Conservation (phyloP, 805 yeast genomes). For the Metschnikowia cerradonensis region DNA sequence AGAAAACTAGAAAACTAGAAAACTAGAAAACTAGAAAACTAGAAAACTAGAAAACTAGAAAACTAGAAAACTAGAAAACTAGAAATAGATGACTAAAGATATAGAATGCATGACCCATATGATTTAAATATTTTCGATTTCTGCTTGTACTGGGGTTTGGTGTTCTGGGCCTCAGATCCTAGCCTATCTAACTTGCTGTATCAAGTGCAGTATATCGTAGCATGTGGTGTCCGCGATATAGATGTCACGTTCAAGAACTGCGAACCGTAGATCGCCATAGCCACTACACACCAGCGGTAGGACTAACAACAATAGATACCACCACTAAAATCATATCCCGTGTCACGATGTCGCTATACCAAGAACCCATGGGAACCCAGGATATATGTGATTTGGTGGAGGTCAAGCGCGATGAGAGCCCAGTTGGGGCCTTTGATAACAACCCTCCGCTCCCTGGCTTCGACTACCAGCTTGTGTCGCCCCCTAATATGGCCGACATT, state of each 20-base stretch:
- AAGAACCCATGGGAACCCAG: not conserved
- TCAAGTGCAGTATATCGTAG: not conserved
- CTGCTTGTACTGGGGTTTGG: too few species aligned
- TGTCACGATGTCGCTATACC: not conserved
- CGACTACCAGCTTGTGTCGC: slow-evolving; percentile 3
- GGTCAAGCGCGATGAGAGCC: not conserved
- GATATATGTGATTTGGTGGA: not conserved
- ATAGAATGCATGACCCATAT: too few species aligned
- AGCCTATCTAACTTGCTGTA: not conserved
- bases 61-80: too few species aligned
- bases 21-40: too few species aligned
- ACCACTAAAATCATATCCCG: not conserved
- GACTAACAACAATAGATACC: too few species aligned
- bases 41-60: too few species aligned
- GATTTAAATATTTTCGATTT: too few species aligned
- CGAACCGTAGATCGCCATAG: not conserved
- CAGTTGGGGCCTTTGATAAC: not conserved
- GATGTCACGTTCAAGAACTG: not conserved
- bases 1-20: too few species aligned
- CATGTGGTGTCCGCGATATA: not conserved
- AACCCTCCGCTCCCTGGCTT: not conserved
- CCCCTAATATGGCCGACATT: slow-evolving; percentile 4
- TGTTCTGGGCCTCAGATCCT: too few species aligned
- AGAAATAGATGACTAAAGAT: too few species aligned
- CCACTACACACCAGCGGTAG: too few species aligned